Base-by-base conservation (phyloP, 257 asterid genomes). In the Euphrasia confusa region DNA sequence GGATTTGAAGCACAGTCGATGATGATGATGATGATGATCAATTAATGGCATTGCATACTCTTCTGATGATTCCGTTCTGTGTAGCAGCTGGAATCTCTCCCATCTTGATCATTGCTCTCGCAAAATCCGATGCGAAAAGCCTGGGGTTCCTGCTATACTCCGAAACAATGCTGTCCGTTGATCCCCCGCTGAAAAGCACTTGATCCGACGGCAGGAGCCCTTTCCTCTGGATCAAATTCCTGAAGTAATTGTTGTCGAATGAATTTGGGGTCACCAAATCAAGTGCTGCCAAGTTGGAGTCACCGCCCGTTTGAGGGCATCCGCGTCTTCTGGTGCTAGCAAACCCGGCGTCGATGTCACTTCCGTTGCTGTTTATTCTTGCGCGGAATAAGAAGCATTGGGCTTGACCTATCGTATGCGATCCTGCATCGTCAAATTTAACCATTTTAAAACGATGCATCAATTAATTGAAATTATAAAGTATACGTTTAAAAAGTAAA, bases 131-230 rank as follows among this genome's bases (percentile, higher is more conserved):
- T 3, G 49, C 49, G 13, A 42, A 42, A 42, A 42, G 49, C 11
- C 49, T 11, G 0, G 49, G 49, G 10, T 42, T 42, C 49, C 49
- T 42, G 14, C n/a, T 11, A 4, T 42, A 42, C 49, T 42, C 49
- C 4, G 49, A 10, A 1, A 42, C 49, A 14, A 42, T 42, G 49
- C 49, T 42, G 49, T 42, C 49, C 4, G 49, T 42, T 42, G 49
- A 42, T 3, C 49, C 49, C 11, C 49, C 77, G 9, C 55, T 72
- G 33, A 70, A 10, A 5, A 79, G 77, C 3, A 71, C 27, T 59
- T 79, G 86, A 21, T 81, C 81, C 10, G 83, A 78, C 33, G 68
- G 78, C 35, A 81, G 78, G 17, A 81, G 74, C 3, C 81, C 86
- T 66, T 42, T 80, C 30, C 68, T 24, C 12, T 57, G 72, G 1